These are phyloP conservation scores for Botrytis fragariae DNA, from an alignment of 2,329 filamentous ascomycete species.

Conservation along the genomic window DNA sequence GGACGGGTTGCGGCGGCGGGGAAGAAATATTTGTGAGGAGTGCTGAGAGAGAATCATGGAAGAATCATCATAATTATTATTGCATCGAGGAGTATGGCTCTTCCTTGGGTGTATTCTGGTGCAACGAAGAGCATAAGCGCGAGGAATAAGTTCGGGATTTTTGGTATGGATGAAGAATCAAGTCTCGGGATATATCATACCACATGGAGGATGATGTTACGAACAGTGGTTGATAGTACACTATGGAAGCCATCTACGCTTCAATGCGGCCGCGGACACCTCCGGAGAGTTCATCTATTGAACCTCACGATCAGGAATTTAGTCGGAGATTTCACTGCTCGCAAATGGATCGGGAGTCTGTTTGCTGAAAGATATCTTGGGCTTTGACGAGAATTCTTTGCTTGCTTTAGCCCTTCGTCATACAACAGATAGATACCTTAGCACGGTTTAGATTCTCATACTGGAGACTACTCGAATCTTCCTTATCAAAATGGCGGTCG, in stretches of 20 bases:
- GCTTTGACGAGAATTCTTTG: background rate
- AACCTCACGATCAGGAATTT: background rate
- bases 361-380: background rate
- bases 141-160: background rate
- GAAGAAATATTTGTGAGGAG: slow-evolving; percentile 76
- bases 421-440: background rate
- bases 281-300: background rate
- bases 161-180: background rate
- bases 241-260: background rate
- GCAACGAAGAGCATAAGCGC: background rate
- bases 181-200: background rate
- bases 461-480: background rate
- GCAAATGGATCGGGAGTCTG: no score
- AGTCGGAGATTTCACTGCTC: background rate
- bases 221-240: background rate
- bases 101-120: background rate
- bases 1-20: slow-evolving; percentile 79
- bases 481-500: background rate
- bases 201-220: no score
- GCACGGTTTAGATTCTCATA: background rate
- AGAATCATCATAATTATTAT: background rate
- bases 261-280: background rate
- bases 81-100: background rate
- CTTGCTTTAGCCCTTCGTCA: background rate
- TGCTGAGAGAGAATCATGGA: slow-evolving; percentile 39